These are phyloP conservation scores for Argentina anserina DNA, from an alignment of 306 rosid genomes.

Conservation along the genomic window DNA sequence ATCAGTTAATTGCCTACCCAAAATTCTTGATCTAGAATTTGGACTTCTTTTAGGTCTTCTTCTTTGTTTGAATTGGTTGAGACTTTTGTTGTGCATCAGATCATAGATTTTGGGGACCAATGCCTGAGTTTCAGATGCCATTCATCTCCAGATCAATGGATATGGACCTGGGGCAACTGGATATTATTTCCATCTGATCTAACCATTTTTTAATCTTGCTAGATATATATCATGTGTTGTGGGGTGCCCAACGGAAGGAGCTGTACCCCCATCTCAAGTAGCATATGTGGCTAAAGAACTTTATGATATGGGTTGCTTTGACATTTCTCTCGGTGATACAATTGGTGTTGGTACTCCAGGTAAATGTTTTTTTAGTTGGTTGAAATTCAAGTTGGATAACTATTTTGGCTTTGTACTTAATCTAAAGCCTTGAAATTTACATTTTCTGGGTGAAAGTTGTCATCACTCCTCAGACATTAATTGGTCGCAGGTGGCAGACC, in stretches of 20 bases:
- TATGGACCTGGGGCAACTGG: background rate
- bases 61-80: no score
- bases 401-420: background rate
- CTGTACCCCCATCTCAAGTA: constrained; percentile 66
- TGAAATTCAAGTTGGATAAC: background rate
- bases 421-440: background rate
- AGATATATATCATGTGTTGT: constrained; percentile 92
- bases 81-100: background rate
- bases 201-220: constrained; percentile 16
- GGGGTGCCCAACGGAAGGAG: constrained; percentile 92
- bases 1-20: no score
- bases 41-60: background rate
- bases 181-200: constrained; percentile 8
- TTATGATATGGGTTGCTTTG: constrained; percentile 74
- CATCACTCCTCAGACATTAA: no score
- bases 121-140: background rate
- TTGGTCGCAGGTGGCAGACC: no score
- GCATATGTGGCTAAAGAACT: constrained; percentile 83
- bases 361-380: constrained; percentile 26
- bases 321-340: constrained; percentile 94
- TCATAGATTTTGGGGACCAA: background rate
- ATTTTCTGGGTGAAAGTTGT: no score
- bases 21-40: background rate
- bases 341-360: constrained; percentile 98
- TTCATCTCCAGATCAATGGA: background rate